Conservation (phyloP, 345 rosid species). For the Eucalyptus pumila region DNA sequence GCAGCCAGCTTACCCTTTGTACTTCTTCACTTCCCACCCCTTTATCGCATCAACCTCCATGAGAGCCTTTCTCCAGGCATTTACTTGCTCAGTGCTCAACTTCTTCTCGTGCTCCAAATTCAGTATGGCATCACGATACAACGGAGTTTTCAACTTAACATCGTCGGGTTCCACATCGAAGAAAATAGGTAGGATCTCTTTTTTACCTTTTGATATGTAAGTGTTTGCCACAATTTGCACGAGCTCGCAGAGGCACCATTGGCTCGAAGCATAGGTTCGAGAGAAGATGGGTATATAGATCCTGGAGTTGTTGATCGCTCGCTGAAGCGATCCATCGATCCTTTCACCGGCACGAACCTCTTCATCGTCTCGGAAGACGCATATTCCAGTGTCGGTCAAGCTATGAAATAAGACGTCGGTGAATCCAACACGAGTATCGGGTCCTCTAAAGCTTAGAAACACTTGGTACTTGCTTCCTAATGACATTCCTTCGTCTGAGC, state of each 20-base stretch:
- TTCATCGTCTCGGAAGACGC: background rate
- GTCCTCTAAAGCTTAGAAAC: background rate
- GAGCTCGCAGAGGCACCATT: background rate
- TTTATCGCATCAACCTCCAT: background rate
- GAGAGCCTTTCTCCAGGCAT: background rate
- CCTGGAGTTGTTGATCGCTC: background rate
- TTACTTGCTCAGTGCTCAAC: background rate
- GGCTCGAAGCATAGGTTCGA: background rate
- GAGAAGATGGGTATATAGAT: background rate
- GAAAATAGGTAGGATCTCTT: background rate
- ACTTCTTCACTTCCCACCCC: background rate
- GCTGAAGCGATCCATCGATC: background rate
- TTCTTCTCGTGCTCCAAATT: background rate
- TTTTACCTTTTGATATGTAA: background rate
- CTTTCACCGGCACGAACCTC: background rate
- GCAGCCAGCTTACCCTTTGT: background rate
- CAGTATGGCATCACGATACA: background rate
- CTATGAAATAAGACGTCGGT: background rate
- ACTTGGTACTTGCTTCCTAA: too few relatives aligned
- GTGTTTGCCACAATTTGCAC: background rate
- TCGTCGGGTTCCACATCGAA: background rate
- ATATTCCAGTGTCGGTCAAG: background rate
- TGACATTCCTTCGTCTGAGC: fast-evolving
- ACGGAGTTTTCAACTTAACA: background rate
- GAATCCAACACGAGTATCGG: background rate